Conservation (phyloP, 2,329 filamentous ascomycete species). For the Sporothrix euskadiensis region DNA sequence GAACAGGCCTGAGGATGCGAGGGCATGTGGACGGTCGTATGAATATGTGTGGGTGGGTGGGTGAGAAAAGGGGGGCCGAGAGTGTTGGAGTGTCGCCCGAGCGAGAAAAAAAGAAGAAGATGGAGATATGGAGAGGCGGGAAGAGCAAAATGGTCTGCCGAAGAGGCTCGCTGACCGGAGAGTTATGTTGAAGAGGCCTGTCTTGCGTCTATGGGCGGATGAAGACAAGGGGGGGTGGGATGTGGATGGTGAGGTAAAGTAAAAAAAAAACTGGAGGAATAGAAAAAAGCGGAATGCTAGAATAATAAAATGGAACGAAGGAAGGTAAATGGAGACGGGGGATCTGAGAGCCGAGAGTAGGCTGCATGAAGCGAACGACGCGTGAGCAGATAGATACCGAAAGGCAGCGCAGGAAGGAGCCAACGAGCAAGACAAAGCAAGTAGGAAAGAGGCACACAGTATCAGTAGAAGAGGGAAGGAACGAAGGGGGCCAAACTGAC, state of each 20-base stretch:
- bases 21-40: background rate
- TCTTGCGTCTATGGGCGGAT: constrained; percentile 2
- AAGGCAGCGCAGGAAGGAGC: constrained; percentile 9
- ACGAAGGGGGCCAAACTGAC: background rate
- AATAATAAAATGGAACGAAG: background rate
- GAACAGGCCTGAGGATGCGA: constrained; percentile 4
- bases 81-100: constrained; percentile 5
- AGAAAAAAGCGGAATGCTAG: background rate
- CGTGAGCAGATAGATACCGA: constrained; percentile 15
- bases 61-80: background rate
- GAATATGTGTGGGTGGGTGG: constrained; percentile 10
- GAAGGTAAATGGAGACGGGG: constrained; percentile 6
- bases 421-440: background rate
- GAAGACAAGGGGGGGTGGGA: background rate
- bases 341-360: constrained; percentile 9
- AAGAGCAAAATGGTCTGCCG: background rate
- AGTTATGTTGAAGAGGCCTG: background rate
- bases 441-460: background rate
- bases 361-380: constrained; percentile 12
- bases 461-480: background rate
- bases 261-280: background rate
- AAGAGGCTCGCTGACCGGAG: background rate
- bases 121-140: background rate
- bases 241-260: background rate
- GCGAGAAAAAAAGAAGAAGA: background rate